Evolutionary conservation across 2,329 filamentous ascomycete genomes (phyloP), one percentile per base, ranked within the genome.

Genomic region (Raffaelea albimanens): DNA sequence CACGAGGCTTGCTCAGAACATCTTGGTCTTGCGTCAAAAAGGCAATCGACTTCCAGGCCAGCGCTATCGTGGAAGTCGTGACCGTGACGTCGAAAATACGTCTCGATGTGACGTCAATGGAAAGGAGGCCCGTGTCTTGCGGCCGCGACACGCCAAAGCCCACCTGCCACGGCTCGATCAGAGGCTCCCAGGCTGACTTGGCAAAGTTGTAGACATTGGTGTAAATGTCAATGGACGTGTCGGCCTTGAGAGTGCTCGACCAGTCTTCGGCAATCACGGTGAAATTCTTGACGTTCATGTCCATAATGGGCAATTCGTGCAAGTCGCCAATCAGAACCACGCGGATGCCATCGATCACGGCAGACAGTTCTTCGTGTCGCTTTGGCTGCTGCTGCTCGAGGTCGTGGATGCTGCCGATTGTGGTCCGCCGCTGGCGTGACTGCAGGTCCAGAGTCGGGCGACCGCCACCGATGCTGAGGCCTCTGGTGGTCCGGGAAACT

Each of bases 151-250:
- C 80, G 53, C 94, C 87, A 55, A 98, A 81, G 2, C 89, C 89
- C n/a, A 97, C 73, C 55, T 91, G 82, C 93, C 93, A 98, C 8
- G 94, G 94, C 62, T 98, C 93, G 22, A 98, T 80, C 31, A 98
- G 68, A 3, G 93, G 93, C 63, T 98, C 93, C 93, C 93, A 98
- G 3, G 89, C 88, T 0, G 93, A 98, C 63, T 98, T 98, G 14
- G 93, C 93, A 67, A 98, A 98, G 65, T 98, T 98, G 72, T 95
- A 98, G 22, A 98, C 84, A 58, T 97, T 98, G 57, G 94, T 79
- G 64, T 95, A 95, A 54, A 91, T 88, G 53, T 96, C 88, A 43
- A 98, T 82, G n/a, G 80, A 85, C 0, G 88, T 86, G 60, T 96
- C 88, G 0, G 87, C 91, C 58, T 83, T 89, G 63, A 98, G 74